Conservation (phyloP, 805 yeast species). For the Candida boidinii region DNA sequence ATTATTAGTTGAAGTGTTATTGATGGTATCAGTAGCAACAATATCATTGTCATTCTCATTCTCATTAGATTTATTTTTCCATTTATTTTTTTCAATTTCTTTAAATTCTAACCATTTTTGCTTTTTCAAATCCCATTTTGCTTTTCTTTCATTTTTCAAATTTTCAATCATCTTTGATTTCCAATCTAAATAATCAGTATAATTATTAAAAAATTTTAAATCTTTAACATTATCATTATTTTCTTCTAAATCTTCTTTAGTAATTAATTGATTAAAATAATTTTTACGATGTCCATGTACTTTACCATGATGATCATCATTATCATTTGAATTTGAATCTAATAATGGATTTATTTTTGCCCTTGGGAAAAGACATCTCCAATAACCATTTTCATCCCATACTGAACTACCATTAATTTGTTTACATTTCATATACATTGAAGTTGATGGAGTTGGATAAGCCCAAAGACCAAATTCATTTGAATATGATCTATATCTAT, state of each 20-base stretch:
- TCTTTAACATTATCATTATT: constrained; percentile 31
- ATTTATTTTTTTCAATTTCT: constrained; percentile 16
- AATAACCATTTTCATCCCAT: constrained; percentile 79
- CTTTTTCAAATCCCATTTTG: constrained; percentile 1
- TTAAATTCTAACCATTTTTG: constrained; percentile 15
- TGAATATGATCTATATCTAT: constrained; percentile 3
- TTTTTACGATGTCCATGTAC: too few species aligned
- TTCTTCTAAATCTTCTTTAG: constrained; percentile 51
- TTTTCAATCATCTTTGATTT: constrained; percentile 42
- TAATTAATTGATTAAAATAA: too few species aligned
- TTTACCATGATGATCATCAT: too few species aligned
- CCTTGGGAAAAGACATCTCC: constrained; percentile 86
- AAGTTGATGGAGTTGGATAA: constrained; percentile 17
- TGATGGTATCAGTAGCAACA: constrained; percentile 11
- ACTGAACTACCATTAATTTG: constrained; percentile 59
- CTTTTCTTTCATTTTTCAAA: constrained; percentile 28
- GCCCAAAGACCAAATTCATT: constrained; percentile 15
- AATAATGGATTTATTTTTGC: constrained; percentile 8
- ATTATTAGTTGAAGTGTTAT: constrained; percentile 7
- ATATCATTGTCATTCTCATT: not conserved
- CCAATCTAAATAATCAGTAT: constrained; percentile 63
- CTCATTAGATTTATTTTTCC: constrained; percentile 9
- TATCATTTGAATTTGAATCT: too few species aligned
- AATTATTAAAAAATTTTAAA: constrained; percentile 58
- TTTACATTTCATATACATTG: constrained; percentile 59